Conservation (phyloP, 176 grass and related monocot genomes). For the Carex cristatella region DNA sequence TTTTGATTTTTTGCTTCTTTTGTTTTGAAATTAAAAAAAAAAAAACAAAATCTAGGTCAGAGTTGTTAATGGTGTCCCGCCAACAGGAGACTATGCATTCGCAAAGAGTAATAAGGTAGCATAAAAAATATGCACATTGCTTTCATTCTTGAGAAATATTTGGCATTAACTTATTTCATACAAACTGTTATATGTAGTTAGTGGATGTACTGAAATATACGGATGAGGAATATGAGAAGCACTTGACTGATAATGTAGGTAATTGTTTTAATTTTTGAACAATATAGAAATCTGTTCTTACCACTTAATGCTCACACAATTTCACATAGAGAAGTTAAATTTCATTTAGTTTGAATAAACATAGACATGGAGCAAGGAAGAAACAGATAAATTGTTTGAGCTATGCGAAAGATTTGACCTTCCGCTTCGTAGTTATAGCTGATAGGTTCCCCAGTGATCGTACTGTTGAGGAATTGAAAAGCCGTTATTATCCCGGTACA, state of each 20-base stretch:
- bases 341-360: slow-evolving; percentile 22
- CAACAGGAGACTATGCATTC: slow-evolving; percentile 90
- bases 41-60: slow-evolving; percentile 60
- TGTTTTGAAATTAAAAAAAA: neutral
- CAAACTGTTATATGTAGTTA: slow-evolving; percentile 45
- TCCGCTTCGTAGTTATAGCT: slow-evolving; percentile 84
- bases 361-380: slow-evolving; percentile 83
- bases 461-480: slow-evolving; percentile 85
- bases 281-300: neutral
- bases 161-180: slow-evolving; percentile 15
- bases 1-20: slow-evolving; percentile 4
- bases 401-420: slow-evolving; percentile 88
- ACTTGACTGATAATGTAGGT: slow-evolving; percentile 94
- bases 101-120: slow-evolving; percentile 90
- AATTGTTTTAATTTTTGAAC: slow-evolving; percentile 30
- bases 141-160: neutral
- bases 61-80: slow-evolving; percentile 77
- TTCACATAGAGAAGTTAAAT: slow-evolving; percentile 14
- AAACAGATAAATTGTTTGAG: slow-evolving; percentile 90
- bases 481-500: slow-evolving; percentile 86
- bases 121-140: neutral
- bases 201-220: slow-evolving; percentile 86
- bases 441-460: slow-evolving; percentile 74
- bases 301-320: neutral
- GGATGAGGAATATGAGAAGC: slow-evolving; percentile 93